Percentiles rank a stretch among this genome's conserved stretches.
These are phyloP conservation scores for Diaporthe sp. DNA, from an alignment of 2,329 filamentous ascomycete species.

Conservation along the genomic window DNA sequence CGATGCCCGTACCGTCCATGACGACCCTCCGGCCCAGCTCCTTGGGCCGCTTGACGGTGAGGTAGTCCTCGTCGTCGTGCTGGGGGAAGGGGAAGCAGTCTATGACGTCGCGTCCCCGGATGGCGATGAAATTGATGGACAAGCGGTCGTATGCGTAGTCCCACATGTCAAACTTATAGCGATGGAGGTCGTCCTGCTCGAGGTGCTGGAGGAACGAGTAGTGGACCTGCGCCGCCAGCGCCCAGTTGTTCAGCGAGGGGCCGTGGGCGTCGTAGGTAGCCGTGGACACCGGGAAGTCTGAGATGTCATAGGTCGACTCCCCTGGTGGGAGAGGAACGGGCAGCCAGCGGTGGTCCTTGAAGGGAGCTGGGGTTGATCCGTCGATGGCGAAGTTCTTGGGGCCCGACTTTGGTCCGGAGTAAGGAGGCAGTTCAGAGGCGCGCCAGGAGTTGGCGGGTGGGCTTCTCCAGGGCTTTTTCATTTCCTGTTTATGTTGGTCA, in stretches of 20 bases:
- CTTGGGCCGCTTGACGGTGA: slow-evolving; percentile 53
- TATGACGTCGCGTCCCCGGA: slow-evolving; percentile 66
- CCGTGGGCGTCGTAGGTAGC: slow-evolving; percentile 62
- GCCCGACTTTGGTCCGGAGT: slow-evolving; percentile 45
- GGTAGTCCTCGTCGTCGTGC: slow-evolving; percentile 61
- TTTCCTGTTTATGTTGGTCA: neutral
- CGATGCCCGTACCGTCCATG: slow-evolving; percentile 66
- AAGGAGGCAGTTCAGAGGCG: slow-evolving; percentile 52
- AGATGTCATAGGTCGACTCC: slow-evolving; percentile 53
- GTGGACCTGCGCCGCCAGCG: slow-evolving; percentile 61
- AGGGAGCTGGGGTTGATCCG: slow-evolving; percentile 51
- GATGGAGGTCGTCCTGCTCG: slow-evolving; percentile 57
- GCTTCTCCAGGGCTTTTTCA: slow-evolving; percentile 36
- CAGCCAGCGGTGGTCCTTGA: slow-evolving; percentile 64
- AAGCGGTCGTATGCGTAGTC: slow-evolving; percentile 63
- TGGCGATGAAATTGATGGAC: slow-evolving; percentile 66
- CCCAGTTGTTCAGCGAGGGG: slow-evolving; percentile 61
- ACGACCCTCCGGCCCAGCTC: slow-evolving; percentile 57
- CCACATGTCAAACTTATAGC: slow-evolving; percentile 63
- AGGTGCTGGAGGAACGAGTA: slow-evolving; percentile 64
- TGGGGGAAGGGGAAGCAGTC: slow-evolving; percentile 58
- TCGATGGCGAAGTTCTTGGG: slow-evolving; percentile 46
- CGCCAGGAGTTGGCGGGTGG: slow-evolving; percentile 53
- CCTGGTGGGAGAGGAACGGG: slow-evolving; percentile 51
- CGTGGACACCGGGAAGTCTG: slow-evolving; percentile 60